Conservation (phyloP, 2,329 filamentous ascomycete species). For the Pseudogymnoascus sp. region DNA sequence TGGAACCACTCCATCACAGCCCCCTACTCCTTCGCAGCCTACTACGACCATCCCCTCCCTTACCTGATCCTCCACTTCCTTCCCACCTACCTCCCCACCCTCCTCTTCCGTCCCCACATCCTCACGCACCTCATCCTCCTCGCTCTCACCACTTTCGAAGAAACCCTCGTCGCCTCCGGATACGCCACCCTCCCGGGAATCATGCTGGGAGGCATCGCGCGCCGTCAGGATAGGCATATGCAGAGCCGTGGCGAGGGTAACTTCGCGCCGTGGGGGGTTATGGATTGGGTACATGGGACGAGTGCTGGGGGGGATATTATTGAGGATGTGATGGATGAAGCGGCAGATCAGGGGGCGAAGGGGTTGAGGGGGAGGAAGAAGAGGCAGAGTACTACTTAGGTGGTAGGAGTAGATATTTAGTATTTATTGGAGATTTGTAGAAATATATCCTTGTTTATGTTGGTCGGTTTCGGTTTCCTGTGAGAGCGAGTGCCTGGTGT, state of each 20-base stretch:
- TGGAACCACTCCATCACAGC: conserved; percentile 46
- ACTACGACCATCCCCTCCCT: conserved; percentile 60
- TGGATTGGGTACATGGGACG: conserved; percentile 55
- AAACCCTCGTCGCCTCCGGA: conserved; percentile 58
- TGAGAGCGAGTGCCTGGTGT: too few relatives aligned
- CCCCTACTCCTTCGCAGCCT: conserved; percentile 54
- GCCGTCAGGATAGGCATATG: conserved; percentile 48
- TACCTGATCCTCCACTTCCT: conserved; percentile 55
- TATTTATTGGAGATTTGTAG: not conserved
- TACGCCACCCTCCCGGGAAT: conserved; percentile 52
- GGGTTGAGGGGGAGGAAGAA: conserved; percentile 20
- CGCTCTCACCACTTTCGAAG: conserved; percentile 54
- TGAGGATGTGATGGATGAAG: conserved; percentile 46
- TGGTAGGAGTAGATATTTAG: not conserved
- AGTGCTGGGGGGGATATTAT: conserved; percentile 44
- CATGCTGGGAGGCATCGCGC: conserved; percentile 42
- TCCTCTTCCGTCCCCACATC: conserved; percentile 59
- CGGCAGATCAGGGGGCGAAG: conserved; percentile 23
- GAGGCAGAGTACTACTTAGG: conserved; percentile 3
- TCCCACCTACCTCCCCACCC: conserved; percentile 57
- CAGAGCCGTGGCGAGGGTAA: conserved; percentile 48
- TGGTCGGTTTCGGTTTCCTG: not conserved
- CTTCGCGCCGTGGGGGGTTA: conserved; percentile 51
- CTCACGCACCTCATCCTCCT: conserved; percentile 63
- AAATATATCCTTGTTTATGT: not conserved